Evolutionary conservation across 2,329 filamentous ascomycete species (phyloP), one percentile per base, ranked within the genome.

Genomic region (Fusarium longipes): DNA sequence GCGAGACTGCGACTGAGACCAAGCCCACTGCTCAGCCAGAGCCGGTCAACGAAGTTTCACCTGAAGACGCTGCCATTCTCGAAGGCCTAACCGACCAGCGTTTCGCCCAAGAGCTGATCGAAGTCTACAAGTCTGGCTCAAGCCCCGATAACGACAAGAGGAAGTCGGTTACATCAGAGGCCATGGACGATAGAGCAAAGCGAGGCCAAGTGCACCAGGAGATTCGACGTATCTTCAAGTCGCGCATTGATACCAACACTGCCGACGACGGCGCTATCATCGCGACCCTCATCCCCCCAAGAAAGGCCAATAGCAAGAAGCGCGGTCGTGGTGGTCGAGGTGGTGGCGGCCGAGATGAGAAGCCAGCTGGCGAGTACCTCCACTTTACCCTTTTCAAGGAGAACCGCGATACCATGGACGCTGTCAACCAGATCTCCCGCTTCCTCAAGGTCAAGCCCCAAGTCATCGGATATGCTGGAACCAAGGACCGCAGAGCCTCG

Each of bases 341-440:
- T n/a, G 65, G 57, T 32, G 65, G 56, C 30, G 65, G 55, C 17
- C 67, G 61, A 12, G 73, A 75, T 5, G 75, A 78, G 59, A 77
- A 78, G 63, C 77, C 77, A 58, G 63, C 77, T 84, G 93, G 91
- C 18, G 90, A 93, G 47, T 96, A 93, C 77, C 82, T 97, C 15
- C 93, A 97, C 77, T 97, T 97, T 77, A 95, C 92, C 1, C 83
- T 97, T 50, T 96, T 95, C 86, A 97, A 97, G 80, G 94, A 97
- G 80, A 97, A 97, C 80, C 94, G 95, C 75, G 94, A 97, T 76
- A 97, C 94, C 2, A 96, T 97, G 92, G 94, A 97, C 72, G 90
- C 93, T 0, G 84, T 96, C 52, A 90, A 88, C 52, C 92, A 91
- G 73, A 85, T 97, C 38, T 87, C 90, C 1, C 90, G 90, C 40